Evolutionary conservation across 441 rosid species (phyloP).

Genomic region (Populus hybrid): DNA sequence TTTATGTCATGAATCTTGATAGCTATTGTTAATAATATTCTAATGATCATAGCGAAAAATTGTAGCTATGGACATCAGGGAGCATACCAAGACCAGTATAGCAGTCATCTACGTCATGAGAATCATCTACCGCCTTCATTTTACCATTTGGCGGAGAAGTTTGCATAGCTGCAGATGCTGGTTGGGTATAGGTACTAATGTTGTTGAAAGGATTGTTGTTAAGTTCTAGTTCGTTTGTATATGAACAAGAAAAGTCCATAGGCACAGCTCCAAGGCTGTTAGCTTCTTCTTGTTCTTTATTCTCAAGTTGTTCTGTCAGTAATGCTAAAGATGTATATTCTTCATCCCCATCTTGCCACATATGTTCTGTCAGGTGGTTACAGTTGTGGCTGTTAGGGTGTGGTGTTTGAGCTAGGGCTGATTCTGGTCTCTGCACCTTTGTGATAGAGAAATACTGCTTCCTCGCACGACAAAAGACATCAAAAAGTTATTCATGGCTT

Average conservation of each 20-base stretch:
- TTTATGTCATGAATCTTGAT: not conserved
- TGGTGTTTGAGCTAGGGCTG: slow-evolving; percentile 1
- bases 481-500: not conserved
- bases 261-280: slow-evolving; percentile 23
- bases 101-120: slow-evolving; percentile 29
- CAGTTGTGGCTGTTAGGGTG: slow-evolving; percentile 1
- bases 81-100: slow-evolving; percentile 36
- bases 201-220: slow-evolving; percentile 4
- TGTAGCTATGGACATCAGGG: slow-evolving; percentile 30
- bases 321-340: slow-evolving; percentile 54
- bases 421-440: slow-evolving; percentile 22
- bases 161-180: slow-evolving; percentile 6
- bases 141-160: not conserved
- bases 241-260: slow-evolving; percentile 14
- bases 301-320: slow-evolving; percentile 51
- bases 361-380: slow-evolving; percentile 1
- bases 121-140: slow-evolving; percentile 11
- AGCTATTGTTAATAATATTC: not conserved
- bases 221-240: slow-evolving; percentile 3
- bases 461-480: slow-evolving; percentile 2
- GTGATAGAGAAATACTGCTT: slow-evolving; percentile 50
- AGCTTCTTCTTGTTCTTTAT: slow-evolving; percentile 40
- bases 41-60: slow-evolving; percentile 24
- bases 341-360: slow-evolving; percentile 42
- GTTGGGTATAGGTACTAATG: not conserved